These are phyloP conservation scores for Tetraselmis striata DNA, from an alignment of 139 green algal species.

Conservation along the genomic window DNA sequence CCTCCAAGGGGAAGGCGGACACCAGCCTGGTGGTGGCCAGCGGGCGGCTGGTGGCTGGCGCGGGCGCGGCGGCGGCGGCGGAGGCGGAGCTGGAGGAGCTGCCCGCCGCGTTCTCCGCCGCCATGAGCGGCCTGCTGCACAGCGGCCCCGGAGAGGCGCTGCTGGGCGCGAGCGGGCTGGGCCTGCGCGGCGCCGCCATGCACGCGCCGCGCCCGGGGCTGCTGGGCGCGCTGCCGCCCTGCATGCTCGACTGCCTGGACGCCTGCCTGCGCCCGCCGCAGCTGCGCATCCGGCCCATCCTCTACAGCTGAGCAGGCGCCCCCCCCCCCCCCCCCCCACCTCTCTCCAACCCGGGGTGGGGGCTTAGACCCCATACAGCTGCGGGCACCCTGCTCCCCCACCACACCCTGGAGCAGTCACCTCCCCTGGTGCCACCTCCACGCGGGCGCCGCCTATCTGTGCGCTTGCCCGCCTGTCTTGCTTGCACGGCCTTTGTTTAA, in stretches of 20 bases:
- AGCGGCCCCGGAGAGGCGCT: not conserved
- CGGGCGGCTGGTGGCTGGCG: not conserved
- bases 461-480: too few species aligned
- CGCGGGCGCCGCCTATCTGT: too few species aligned
- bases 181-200: not conserved
- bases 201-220: not conserved
- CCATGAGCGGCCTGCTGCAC: not conserved
- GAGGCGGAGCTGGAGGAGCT: not conserved
- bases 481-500: too few species aligned
- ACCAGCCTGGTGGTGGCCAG: not conserved
- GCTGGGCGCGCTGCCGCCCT: not conserved
- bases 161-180: not conserved
- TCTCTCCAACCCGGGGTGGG: too few species aligned
- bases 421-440: too few species aligned
- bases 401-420: too few species aligned
- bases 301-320: not conserved
- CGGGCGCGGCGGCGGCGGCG: too few species aligned
- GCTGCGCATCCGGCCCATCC: not conserved
- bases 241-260: not conserved
- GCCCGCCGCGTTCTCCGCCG: not conserved
- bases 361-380: too few species aligned
- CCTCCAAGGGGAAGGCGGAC: not conserved
- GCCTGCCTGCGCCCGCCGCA: not conserved
- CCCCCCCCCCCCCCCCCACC: too few species aligned
- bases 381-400: too few species aligned